phyloP scores from a whole-genome alignment of 768 basidiomycete species.

The Lactarius trivialis region DNA sequence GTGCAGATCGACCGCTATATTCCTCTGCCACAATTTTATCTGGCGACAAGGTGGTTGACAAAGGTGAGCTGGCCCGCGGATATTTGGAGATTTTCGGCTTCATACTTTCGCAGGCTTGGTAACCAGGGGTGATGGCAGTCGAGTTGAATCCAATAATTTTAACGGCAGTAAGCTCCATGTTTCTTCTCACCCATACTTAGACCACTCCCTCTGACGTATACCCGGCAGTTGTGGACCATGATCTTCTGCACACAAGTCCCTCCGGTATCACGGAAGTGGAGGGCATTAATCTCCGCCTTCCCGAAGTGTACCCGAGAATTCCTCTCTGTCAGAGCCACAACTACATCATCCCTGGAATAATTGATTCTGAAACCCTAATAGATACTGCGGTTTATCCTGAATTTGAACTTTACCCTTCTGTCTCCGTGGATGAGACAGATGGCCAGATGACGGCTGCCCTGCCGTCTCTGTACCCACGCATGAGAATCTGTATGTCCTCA shows the following conservation, averaged over 20 bases:
- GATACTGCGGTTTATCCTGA: constrained; percentile 17
- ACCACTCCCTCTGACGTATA: constrained; percentile 9
- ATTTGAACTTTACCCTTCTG: constrained; percentile 13
- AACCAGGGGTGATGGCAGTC: background rate
- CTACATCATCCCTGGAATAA: background rate
- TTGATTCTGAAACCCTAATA: constrained; percentile 3
- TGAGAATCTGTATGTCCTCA: constrained; percentile 8
- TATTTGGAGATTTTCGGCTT: background rate
- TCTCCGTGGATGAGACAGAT: background rate
- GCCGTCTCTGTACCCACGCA: background rate
- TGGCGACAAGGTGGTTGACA: background rate
- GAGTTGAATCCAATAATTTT: background rate
- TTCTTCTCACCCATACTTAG: background rate
- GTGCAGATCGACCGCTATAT: constrained; percentile 5
- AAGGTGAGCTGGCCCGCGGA: background rate
- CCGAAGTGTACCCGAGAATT: constrained; percentile 7
- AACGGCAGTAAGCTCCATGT: constrained; percentile 1
- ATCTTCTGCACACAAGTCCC: background rate
- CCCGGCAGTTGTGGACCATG: background rate
- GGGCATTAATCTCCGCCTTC: background rate
- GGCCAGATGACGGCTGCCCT: background rate
- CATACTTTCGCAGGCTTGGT: background rate
- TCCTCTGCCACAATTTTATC: background rate
- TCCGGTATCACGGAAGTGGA: background rate
- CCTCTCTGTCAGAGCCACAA: constrained; percentile 8